Conservation (phyloP, 73 alveolate species). For the Durusdinium trenchii region DNA sequence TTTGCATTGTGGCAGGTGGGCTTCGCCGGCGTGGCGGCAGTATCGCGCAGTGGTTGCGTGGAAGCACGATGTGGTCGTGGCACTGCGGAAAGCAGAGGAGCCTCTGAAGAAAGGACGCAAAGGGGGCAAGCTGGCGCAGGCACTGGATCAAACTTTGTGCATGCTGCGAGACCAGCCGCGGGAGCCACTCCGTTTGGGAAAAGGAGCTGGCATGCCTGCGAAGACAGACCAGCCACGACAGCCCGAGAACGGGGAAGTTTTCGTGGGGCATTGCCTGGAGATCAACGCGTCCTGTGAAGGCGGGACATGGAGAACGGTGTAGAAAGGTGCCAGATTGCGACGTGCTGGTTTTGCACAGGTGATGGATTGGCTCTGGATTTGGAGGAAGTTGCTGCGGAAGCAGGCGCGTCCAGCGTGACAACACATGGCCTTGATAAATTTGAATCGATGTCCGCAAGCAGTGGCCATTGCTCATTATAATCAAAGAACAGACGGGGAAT, state of each 20-base stretch:
- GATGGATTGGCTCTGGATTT: no score
- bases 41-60: constrained; percentile 54
- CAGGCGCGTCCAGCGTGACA: no score
- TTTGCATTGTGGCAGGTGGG: not conserved
- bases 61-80: constrained; percentile 33
- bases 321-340: no score
- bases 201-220: not conserved
- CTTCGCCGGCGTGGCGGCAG: constrained; percentile 29
- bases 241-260: constrained; percentile 5
- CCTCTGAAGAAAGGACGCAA: not conserved
- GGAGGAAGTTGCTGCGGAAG: no score
- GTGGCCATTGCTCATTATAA: no score
- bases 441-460: no score
- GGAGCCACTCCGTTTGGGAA: not conserved
- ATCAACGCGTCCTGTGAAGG: no score
- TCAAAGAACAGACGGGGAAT: no score
- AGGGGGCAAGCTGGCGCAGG: not conserved
- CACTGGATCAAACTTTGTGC: not conserved
- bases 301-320: no score
- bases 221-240: not conserved
- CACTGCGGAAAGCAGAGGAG: not conserved
- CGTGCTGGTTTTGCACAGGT: no score
- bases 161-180: not conserved
- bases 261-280: not conserved
- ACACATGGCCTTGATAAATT: no score